These are phyloP conservation scores for Isatis lusitanica DNA, from an alignment of 441 rosid species.

Conservation along the genomic window DNA sequence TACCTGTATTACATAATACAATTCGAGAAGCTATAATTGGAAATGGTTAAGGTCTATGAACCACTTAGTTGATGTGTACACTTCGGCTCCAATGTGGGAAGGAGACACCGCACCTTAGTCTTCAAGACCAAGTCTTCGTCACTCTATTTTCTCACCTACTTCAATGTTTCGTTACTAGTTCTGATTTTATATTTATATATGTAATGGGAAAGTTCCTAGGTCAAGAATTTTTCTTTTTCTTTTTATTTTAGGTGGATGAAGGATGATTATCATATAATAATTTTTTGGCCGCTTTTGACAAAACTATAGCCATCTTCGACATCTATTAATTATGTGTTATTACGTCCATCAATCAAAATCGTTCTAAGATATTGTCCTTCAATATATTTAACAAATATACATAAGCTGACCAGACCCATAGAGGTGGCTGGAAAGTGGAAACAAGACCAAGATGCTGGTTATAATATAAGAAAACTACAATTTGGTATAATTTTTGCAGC, in stretches of 20 bases:
- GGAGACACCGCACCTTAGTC: conserved; percentile 39
- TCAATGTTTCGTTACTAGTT: conserved; percentile 15
- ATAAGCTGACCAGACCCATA: conserved; percentile 6
- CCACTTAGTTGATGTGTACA: conserved; percentile 25
- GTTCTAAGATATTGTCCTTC: background rate
- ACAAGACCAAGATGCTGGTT: background rate
- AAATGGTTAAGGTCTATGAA: conserved; percentile 17
- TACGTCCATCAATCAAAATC: conserved; percentile 5
- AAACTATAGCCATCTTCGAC: conserved; percentile 31
- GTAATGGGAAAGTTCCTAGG: conserved; percentile 29
- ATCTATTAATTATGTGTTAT: conserved; percentile 6
- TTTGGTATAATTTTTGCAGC: background rate
- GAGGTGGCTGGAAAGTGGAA: background rate
- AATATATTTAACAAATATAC: background rate
- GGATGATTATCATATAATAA: conserved; percentile 3
- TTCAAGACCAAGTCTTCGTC: conserved; percentile 35
- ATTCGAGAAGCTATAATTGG: conserved; percentile 22
- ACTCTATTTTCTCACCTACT: conserved; percentile 32
- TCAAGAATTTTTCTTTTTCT: background rate
- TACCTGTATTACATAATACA: background rate
- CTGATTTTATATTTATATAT: conserved; percentile 21
- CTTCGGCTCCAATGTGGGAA: conserved; percentile 21
- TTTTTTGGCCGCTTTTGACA: conserved; percentile 14
- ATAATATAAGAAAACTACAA: background rate
- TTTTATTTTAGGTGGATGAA: background rate